phyloP scores from a whole-genome alignment of 805 yeast species.

The Starmera dryadoides region DNA sequence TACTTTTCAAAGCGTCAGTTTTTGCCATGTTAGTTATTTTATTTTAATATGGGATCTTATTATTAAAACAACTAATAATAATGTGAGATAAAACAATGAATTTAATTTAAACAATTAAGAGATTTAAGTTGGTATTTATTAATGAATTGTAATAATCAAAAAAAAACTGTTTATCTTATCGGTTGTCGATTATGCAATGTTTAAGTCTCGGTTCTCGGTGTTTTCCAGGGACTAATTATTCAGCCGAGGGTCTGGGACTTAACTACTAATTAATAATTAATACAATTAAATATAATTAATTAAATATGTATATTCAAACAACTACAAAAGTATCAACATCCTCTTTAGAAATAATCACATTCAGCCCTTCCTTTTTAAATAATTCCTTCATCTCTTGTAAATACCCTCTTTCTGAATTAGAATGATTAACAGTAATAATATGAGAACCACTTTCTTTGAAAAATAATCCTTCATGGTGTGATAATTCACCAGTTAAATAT shows the following conservation, averaged over 20 bases:
- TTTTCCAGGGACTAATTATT: too few species aligned
- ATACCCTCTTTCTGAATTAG: slow-evolving; percentile 90
- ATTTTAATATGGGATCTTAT: not conserved
- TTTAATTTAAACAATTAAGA: too few species aligned
- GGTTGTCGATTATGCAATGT: too few species aligned
- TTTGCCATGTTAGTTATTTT: not conserved
- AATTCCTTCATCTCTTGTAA: slow-evolving; percentile 45
- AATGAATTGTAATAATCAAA: too few species aligned
- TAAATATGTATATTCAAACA: not conserved
- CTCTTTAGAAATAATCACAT: slow-evolving; percentile 6
- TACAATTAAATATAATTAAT: too few species aligned
- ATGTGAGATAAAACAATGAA: too few species aligned
- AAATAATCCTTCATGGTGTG: slow-evolving; percentile 84
- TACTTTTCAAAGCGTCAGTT: not conserved
- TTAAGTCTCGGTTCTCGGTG: too few species aligned
- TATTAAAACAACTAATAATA: too few species aligned
- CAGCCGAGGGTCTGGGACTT: too few species aligned
- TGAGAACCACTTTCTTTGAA: slow-evolving; percentile 64
- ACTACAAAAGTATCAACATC: slow-evolving; percentile 17
- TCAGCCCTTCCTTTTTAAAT: slow-evolving; percentile 7
- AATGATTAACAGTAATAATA: slow-evolving; percentile 78
- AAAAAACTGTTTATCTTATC: too few species aligned
- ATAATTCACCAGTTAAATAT: slow-evolving; percentile 84
- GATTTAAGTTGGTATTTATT: too few species aligned
- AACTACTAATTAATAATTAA: too few species aligned